Evolutionary conservation across 2,329 filamentous ascomycete species (phyloP).

Genomic region (Lasiodiplodia gonubiensis): DNA sequence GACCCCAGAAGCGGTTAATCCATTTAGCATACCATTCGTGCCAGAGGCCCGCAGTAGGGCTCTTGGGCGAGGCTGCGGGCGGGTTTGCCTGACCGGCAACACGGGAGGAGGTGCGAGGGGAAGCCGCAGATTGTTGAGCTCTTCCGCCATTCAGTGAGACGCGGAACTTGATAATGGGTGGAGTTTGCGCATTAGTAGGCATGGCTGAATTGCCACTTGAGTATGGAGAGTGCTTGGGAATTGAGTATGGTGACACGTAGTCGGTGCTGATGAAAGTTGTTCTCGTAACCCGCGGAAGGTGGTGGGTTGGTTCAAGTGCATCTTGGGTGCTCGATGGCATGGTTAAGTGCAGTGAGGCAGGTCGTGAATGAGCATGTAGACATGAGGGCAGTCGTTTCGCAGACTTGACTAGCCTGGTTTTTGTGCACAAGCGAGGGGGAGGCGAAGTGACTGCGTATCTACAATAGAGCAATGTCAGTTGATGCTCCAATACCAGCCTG

Average conservation of each 20-base stretch:
- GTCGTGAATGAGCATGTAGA: neutral
- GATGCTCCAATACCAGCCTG: neutral
- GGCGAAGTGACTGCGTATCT: neutral
- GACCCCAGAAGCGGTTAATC: conserved; percentile 8
- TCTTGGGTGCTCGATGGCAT: neutral
- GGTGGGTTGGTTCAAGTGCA: neutral
- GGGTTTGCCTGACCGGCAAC: too few relatives aligned
- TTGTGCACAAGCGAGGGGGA: neutral
- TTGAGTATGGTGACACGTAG: neutral
- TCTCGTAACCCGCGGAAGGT: neutral
- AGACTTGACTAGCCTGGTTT: neutral
- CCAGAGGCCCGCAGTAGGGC: neutral
- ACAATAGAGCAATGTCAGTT: neutral
- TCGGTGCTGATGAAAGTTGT: neutral
- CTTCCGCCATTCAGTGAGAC: neutral
- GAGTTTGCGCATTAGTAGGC: too few relatives aligned
- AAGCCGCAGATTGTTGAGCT: neutral
- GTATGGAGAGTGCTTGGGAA: neutral
- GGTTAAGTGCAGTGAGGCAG: neutral
- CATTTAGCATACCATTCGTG: neutral
- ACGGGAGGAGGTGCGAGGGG: neutral
- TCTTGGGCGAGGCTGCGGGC: neutral
- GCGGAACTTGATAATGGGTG: neutral
- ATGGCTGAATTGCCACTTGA: neutral
- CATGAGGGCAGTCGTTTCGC: neutral